These are phyloP conservation scores for Ocimum tenuiflorum DNA, from an alignment of 257 asterid species.

Conservation along the genomic window DNA sequence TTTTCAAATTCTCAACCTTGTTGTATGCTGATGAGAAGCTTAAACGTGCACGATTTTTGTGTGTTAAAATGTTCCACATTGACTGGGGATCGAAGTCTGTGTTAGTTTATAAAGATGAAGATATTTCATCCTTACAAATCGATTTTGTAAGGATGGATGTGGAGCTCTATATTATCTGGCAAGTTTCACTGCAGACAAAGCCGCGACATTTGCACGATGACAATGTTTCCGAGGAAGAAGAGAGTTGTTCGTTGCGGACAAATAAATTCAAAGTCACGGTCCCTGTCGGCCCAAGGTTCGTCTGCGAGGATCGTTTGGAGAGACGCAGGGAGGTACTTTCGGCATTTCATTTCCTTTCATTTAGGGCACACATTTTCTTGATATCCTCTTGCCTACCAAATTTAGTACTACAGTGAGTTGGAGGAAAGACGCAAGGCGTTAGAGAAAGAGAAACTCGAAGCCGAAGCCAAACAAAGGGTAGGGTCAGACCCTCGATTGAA, in stretches of 20 bases:
- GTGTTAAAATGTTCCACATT: too few species aligned
- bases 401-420: conserved; percentile 63
- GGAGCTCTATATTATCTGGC: conserved; percentile 1
- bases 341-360: not conserved
- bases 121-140: too few species aligned
- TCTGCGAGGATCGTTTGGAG: conserved; percentile 51
- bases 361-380: not conserved
- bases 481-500: too few species aligned
- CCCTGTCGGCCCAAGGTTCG: conserved; percentile 65
- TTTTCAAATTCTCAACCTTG: too few species aligned
- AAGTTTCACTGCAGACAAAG: conserved; percentile 28
- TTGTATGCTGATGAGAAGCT: too few species aligned
- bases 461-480: conserved; percentile 72
- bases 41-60: too few species aligned
- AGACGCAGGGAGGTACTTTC: conserved; percentile 66
- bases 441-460: conserved; percentile 71
- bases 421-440: conserved; percentile 81
- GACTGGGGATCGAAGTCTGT: too few species aligned
- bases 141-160: too few species aligned
- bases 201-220: conserved; percentile 2
- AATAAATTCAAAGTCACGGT: conserved; percentile 59
- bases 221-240: conserved; percentile 43
- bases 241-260: conserved; percentile 50
- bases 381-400: not conserved
- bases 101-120: too few species aligned